These are phyloP conservation scores for Botryosphaeria dothidea DNA, from an alignment of 2,329 filamentous ascomycete genomes.

Conservation along the genomic window DNA sequence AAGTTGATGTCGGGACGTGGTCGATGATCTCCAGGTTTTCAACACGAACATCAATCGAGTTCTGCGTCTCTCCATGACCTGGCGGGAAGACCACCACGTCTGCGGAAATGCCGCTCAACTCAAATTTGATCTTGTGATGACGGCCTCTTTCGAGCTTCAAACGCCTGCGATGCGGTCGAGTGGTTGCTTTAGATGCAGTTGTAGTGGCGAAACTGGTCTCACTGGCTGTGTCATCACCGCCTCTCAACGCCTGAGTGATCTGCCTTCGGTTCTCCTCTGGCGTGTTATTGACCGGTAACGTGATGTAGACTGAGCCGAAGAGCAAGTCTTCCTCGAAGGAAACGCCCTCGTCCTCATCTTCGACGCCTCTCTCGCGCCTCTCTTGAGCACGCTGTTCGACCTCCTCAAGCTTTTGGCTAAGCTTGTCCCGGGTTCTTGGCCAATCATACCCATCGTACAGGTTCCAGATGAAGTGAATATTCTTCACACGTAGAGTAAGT, in stretches of 20 bases:
- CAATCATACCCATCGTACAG: slow-evolving; percentile 98
- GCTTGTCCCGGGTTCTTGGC: slow-evolving; percentile 75
- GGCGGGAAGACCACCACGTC: slow-evolving; percentile 82
- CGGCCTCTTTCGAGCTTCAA: slow-evolving; percentile 81
- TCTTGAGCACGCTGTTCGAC: slow-evolving; percentile 83
- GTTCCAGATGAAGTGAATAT: slow-evolving; percentile 96
- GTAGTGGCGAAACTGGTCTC: slow-evolving; percentile 87
- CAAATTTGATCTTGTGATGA: slow-evolving; percentile 93
- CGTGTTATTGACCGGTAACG: slow-evolving; percentile 74
- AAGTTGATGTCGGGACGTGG: slow-evolving; percentile 90
- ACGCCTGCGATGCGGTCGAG: slow-evolving; percentile 51
- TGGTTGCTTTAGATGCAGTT: slow-evolving; percentile 34
- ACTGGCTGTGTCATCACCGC: slow-evolving; percentile 71
- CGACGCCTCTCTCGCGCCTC: slow-evolving; percentile 61
- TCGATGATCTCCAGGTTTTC: slow-evolving; percentile 88
- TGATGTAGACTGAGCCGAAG: slow-evolving; percentile 99
- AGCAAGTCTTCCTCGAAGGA: slow-evolving; percentile 84
- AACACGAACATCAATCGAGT: slow-evolving; percentile 81
- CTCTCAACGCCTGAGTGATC: slow-evolving; percentile 76
- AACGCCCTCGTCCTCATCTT: slow-evolving; percentile 68
- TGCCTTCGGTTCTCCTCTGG: slow-evolving; percentile 82
- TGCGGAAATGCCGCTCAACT: slow-evolving; percentile 79
- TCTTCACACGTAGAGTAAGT: slow-evolving; percentile 74
- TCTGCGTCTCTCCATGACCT: slow-evolving; percentile 77
- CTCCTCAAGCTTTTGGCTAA: slow-evolving; percentile 83